phyloP scores from a whole-genome alignment of 1,139 yeast species.

The Diutina rugosa region DNA sequence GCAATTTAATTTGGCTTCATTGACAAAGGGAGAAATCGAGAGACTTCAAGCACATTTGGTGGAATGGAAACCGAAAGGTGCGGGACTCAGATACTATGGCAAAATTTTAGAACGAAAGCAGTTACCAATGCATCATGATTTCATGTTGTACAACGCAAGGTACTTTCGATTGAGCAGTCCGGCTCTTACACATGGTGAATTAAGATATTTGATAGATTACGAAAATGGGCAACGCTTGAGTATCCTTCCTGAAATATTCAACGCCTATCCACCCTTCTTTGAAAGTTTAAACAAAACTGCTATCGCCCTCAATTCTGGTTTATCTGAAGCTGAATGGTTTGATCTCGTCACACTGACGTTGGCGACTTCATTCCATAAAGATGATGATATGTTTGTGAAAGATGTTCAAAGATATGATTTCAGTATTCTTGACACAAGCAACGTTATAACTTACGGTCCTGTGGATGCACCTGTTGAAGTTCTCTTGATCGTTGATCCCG shows the following conservation, averaged over 20 bases:
- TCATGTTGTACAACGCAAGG: constrained; percentile 28
- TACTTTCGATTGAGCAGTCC: constrained; percentile 18
- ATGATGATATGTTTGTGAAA: constrained; percentile 18
- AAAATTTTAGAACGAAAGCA: constrained; percentile 12
- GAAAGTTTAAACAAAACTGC: constrained; percentile 3
- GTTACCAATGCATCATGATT: constrained; percentile 23
- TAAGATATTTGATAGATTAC: constrained; percentile 18
- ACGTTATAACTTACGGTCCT: constrained; percentile 14
- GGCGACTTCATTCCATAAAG: constrained; percentile 31
- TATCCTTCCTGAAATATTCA: constrained; percentile 16
- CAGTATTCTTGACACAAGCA: constrained; percentile 18
- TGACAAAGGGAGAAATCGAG: constrained; percentile 10
- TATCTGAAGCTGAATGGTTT: constrained; percentile 26
- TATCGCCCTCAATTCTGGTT: constrained; percentile 7
- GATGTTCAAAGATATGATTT: constrained; percentile 32
- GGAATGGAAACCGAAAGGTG: background rate
- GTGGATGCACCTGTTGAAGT: constrained; percentile 30
- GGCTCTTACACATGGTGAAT: constrained; percentile 10
- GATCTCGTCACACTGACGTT: constrained; percentile 31
- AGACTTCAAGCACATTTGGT: background rate
- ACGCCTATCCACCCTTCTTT: constrained; percentile 19
- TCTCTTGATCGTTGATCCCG: constrained; percentile 57
- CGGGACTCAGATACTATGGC: constrained; percentile 3
- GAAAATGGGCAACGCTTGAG: constrained; percentile 24
- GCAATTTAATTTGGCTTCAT: constrained; percentile 4